Evolutionary conservation across 352 stramenopile genomes (phyloP), one percentile per base, ranked within the genome.

Genomic region (Bremia lactucae): DNA sequence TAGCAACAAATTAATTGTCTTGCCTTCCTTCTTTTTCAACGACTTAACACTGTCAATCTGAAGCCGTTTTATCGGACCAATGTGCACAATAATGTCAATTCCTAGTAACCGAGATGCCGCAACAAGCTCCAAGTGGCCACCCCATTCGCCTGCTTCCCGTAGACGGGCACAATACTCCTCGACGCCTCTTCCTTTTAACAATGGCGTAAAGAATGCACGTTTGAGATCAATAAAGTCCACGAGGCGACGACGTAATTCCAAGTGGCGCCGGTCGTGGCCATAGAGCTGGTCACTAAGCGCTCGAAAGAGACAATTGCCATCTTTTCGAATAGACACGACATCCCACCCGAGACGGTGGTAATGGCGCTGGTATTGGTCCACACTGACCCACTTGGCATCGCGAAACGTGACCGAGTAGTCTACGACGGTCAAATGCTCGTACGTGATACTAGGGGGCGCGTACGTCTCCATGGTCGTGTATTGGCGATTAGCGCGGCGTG

Each of bases 211-310:
- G 23, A 65, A 51, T 25, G 25, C 29, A 6, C 49, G 49, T 41
- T 81, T 55, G 0, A 65, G 58, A 38, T 67, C 40, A 31, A 81
- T 81, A 31, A 74, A 81, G 40, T 76, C 66, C 14, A 76, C 61
- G 10, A 81, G 37, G 4, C 65, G 65, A 3, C 50, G 52, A n/a
- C 68, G 68, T 15, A 81, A 41, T 39, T 78, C 66, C 15, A 59
- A 36, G 48, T 81, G 65, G 18, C 59, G 61, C 8, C 44, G 39
- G 38, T 78, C 62, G 24, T 59, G 57, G 22, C 55, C 60, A 46
- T 76, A 81, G 42, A 81, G 63, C 47, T 81, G 68, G 25, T 81
- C 65, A 35, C 68, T 81, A n/a, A 81, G 55, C 9, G 65, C 60
- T 28, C 68, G 65, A 42, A 81, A 81, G 42, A 81, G 56, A 46